A percentile compares a stretch with the other conserved stretches of the same genome.
These are phyloP conservation scores for Echinosophora koreensis DNA, from an alignment of 306 rosid species.

Conservation along the genomic window DNA sequence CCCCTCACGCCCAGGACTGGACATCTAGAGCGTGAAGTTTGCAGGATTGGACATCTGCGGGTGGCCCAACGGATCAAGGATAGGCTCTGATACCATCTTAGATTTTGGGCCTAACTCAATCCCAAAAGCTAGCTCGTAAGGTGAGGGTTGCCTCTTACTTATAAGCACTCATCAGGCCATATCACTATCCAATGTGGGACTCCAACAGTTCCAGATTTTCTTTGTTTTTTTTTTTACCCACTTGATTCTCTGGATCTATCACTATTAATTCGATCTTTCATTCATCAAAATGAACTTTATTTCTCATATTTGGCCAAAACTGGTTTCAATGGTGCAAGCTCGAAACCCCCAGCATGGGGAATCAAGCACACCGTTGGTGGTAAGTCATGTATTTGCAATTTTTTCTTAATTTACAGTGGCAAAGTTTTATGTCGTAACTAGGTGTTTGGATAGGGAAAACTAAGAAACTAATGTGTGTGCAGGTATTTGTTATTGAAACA, in stretches of 20 bases:
- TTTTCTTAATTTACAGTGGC: neutral
- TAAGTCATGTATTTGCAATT: constrained; percentile 10
- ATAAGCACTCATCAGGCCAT: no score
- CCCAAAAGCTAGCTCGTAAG: no score
- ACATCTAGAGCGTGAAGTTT: no score
- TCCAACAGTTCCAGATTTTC: no score
- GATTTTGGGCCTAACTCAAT: no score
- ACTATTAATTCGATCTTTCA: neutral
- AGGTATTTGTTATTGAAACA: constrained; percentile 9
- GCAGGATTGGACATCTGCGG: no score
- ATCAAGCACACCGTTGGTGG: constrained; percentile 52
- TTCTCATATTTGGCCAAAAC: constrained; percentile 18
- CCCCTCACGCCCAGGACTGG: no score
- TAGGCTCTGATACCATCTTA: no score
- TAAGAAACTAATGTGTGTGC: neutral
- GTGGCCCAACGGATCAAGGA: no score
- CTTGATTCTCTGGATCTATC: neutral
- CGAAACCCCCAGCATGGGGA: neutral
- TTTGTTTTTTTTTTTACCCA: neutral
- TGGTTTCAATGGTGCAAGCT: constrained; percentile 25
- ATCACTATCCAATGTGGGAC: no score
- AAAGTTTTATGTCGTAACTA: neutral
- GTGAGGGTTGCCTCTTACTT: no score
- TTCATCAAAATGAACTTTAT: neutral
- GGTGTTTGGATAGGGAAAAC: neutral